Evolutionary conservation across 257 asterid species (phyloP), one percentile per base, ranked within the genome.

Genomic region (Leptodermis oblonga): DNA sequence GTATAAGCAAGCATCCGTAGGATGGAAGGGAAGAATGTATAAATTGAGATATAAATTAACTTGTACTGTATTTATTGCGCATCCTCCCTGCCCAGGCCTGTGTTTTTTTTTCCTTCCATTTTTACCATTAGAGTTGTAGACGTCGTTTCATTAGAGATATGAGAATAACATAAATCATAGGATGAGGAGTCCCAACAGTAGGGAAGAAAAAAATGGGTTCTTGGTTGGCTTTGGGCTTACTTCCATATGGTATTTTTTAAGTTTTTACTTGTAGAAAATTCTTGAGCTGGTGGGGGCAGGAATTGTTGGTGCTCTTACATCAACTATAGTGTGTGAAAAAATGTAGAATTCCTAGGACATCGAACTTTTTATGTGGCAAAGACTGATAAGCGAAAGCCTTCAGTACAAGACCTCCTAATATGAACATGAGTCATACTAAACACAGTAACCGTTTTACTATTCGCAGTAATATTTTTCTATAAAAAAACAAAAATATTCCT

Each of bases 11-110:
- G 69, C 69, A 34, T 48, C 41, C 3, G 63, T 64, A 52, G 55
- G 41, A n/a, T 28, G 12, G 46, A n/a, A 26, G 49, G 58, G 58
- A 3, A 52, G 65, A 63, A 39, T 72, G 42, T 63, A 72, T 36
- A 55, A 30, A 22, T 13, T 51, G 25, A 33, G 41, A 61, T 33
- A 8, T 20, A n/a, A n/a, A 1, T 10, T 23, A 49, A 3, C 67
- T n/a, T n/a, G n/a, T 53, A 39, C 10, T 36, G 41, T 72, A 53
- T 63, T 39, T 63, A 52, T 37, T 37, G 28, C 26, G 26, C n/a
- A 43, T 18, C 31, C 46, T 45, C 43, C 39, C 22, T 46, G 54
- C 31, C 13, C 28, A 2, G 12, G n/a, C 12, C 10, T 5, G 2
- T n/a, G n/a, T n/a, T n/a, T n/a, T n/a, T n/a, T n/a, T n/a, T n/a